Evolutionary conservation across 805 yeast species (phyloP).

Genomic region (Hanseniaspora valbyensis): DNA sequence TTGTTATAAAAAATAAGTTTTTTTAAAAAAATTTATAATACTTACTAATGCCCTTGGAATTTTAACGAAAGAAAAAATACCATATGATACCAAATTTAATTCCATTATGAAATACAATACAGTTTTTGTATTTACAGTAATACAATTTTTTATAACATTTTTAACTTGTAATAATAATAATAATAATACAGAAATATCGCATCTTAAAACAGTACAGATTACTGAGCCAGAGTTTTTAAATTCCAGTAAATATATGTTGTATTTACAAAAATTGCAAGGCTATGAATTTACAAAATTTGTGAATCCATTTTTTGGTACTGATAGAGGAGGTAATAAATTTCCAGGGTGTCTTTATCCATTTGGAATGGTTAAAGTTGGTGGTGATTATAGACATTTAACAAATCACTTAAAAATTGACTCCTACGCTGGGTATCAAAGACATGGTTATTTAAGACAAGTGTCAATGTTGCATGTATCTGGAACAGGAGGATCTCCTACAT

Average conservation of each 20-base stretch:
- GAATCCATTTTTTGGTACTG: conserved; percentile 31
- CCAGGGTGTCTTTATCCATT: conserved; percentile 32
- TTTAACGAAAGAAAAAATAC: too few species aligned
- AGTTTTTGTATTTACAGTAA: too few species aligned
- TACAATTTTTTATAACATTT: too few species aligned
- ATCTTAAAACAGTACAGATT: too few species aligned
- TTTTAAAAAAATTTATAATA: too few species aligned
- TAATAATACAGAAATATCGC: too few species aligned
- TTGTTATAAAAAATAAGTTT: too few species aligned
- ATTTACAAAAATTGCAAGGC: neutral
- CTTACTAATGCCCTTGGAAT: too few species aligned
- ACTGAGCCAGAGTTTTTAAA: neutral
- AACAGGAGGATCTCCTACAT: conserved; percentile 33
- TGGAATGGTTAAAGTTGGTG: conserved; percentile 32
- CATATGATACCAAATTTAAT: too few species aligned
- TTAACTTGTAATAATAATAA: too few species aligned
- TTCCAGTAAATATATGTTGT: neutral
- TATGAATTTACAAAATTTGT: conserved; percentile 20
- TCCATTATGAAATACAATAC: too few species aligned
- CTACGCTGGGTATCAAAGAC: conserved; percentile 30
- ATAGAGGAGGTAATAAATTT: conserved; percentile 30
- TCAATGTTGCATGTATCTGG: conserved; percentile 34
- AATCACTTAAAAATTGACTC: conserved; percentile 21
- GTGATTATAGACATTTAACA: conserved; percentile 23
- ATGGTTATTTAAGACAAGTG: conserved; percentile 28